Conservation (phyloP, 208 protist species). For the Acanthamoeba polyphaga region DNA sequence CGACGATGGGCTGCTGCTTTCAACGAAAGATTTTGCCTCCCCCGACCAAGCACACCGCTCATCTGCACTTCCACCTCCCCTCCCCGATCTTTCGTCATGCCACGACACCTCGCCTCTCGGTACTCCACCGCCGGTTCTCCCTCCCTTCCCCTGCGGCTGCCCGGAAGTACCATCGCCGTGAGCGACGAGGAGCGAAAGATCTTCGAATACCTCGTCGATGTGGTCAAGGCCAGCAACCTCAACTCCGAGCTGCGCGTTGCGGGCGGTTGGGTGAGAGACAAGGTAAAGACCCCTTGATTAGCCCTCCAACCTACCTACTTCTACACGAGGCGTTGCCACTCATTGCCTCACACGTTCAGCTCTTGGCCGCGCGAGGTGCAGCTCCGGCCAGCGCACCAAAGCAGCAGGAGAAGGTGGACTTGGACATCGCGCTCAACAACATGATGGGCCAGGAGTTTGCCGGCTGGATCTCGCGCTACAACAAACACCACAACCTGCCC, state of each 20-base stretch:
- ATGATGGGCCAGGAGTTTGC: slow-evolving; percentile 94
- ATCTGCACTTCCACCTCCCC: too few species aligned
- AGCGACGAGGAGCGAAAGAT: not conserved
- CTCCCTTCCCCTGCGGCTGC: not conserved
- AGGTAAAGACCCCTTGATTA: slow-evolving; percentile 75
- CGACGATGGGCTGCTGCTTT: too few species aligned
- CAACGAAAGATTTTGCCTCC: too few species aligned
- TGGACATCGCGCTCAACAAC: slow-evolving; percentile 97
- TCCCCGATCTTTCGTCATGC: too few species aligned
- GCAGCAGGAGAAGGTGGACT: not conserved
- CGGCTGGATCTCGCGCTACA: slow-evolving; percentile 85
- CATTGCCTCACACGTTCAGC: too few species aligned
- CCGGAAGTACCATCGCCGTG: not conserved
- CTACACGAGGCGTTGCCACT: not conserved
- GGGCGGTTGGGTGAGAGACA: slow-evolving; percentile 99
- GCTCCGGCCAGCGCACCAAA: not conserved
- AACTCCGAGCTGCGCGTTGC: slow-evolving; percentile 86
- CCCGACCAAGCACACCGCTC: too few species aligned
- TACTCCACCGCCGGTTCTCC: too few species aligned
- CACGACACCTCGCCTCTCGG: too few species aligned
- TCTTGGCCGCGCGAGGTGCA: not conserved
- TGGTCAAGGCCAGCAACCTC: not conserved
- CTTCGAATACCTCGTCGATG: slow-evolving; percentile 24
- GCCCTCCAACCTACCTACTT: not conserved
- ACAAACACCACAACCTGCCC: not conserved